These are phyloP conservation scores for Tolypocladium nubicola DNA, from an alignment of 2,329 filamentous ascomycete species.

Conservation along the genomic window DNA sequence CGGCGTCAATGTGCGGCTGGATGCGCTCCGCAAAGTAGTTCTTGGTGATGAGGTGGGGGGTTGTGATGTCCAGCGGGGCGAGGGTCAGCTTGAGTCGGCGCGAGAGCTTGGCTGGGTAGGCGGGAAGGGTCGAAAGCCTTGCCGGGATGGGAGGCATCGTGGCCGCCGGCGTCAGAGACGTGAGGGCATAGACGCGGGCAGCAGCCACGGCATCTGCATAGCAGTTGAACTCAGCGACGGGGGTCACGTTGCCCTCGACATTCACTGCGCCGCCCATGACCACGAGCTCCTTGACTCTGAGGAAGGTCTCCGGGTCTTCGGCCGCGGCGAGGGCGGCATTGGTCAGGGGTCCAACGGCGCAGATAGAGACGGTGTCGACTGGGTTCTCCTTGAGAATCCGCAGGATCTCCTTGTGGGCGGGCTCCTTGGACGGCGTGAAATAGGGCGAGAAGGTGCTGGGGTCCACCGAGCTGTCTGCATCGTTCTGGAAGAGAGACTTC, in stretches of 20 bases:
- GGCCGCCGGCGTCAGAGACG: slow-evolving; percentile 59
- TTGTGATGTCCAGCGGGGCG: slow-evolving; percentile 71
- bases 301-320: slow-evolving; percentile 79
- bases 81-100: slow-evolving; percentile 55
- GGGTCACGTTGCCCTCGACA: slow-evolving; percentile 70
- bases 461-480: slow-evolving; percentile 22
- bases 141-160: slow-evolving; percentile 66
- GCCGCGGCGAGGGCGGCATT: slow-evolving; percentile 84
- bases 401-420: slow-evolving; percentile 82
- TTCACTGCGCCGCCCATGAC: slow-evolving; percentile 90
- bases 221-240: slow-evolving; percentile 89
- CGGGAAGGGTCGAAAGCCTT: slow-evolving; percentile 37
- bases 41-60: slow-evolving; percentile 53
- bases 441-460: slow-evolving; percentile 37
- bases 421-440: slow-evolving; percentile 67
- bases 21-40: slow-evolving; percentile 48
- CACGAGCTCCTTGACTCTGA: slow-evolving; percentile 80
- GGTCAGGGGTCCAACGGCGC: slow-evolving; percentile 85
- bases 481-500: slow-evolving; percentile 50
- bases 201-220: slow-evolving; percentile 77
- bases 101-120: slow-evolving; percentile 55
- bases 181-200: slow-evolving; percentile 67
- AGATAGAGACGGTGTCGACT: slow-evolving; percentile 74
- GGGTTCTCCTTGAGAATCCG: slow-evolving; percentile 74
- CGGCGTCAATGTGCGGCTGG: slow-evolving; percentile 42